A percentile compares a stretch with the other conserved stretches of the same genome.
These are phyloP conservation scores for Quercus bicolor DNA, from an alignment of 306 rosid species.

Conservation along the genomic window DNA sequence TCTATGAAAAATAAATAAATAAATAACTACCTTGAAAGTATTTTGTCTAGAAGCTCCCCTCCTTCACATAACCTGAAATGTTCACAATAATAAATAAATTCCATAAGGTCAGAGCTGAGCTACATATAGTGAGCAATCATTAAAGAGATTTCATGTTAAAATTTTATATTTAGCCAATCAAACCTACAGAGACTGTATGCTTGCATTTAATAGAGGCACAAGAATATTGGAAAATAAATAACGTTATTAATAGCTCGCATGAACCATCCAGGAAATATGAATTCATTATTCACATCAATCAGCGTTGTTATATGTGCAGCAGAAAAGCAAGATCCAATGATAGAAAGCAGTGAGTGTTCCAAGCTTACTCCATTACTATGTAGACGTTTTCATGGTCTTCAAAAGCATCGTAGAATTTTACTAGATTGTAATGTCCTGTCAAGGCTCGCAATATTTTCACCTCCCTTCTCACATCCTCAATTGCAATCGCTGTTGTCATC, in stretches of 20 bases:
- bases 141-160: background rate
- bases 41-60: slow-evolving; percentile 96
- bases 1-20: background rate
- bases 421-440: slow-evolving; percentile 84
- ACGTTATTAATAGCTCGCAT: background rate
- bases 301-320: background rate
- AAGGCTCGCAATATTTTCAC: slow-evolving; percentile 92
- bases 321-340: background rate
- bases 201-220: background rate
- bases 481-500: slow-evolving; percentile 98
- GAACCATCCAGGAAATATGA: background rate
- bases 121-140: background rate
- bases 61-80: slow-evolving; percentile 98
- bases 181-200: background rate
- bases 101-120: background rate
- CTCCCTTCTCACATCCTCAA: slow-evolving; percentile 98
- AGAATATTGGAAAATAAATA: slow-evolving; percentile 1
- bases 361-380: slow-evolving; percentile 98
- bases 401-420: slow-evolving; percentile 85
- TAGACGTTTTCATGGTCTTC: slow-evolving; percentile 98
- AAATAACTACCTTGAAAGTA: slow-evolving; percentile 77
- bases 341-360: slow-evolving; percentile 16
- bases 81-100: background rate
- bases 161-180: background rate
- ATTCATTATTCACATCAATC: background rate